phyloP scores from a whole-genome alignment of 176 grass and related monocot genomes.

The bread wheat (Triticum aestivum) region DNA sequence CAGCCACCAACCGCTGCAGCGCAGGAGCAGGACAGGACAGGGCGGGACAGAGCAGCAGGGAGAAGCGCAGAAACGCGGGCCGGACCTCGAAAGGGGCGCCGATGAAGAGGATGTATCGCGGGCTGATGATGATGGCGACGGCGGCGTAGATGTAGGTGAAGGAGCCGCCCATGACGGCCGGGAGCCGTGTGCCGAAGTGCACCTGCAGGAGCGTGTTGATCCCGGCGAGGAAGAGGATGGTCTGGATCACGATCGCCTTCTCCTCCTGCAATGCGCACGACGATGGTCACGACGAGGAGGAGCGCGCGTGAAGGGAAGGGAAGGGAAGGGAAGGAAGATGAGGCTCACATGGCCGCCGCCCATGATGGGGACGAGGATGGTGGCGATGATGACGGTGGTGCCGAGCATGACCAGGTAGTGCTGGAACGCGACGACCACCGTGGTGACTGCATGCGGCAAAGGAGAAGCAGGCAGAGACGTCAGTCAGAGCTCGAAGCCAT shows the following conservation, averaged over 20 bases:
- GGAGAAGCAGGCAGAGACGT: not conserved
- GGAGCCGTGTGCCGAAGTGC: conserved; percentile 71
- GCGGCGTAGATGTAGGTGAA: conserved; percentile 73
- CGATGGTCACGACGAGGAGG: not conserved
- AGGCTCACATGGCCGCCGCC: conserved; percentile 71
- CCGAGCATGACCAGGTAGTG: conserved; percentile 98
- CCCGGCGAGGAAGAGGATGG: conserved; percentile 79
- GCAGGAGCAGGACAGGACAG: not conserved
- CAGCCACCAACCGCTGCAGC: not conserved
- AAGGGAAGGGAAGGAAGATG: not conserved
- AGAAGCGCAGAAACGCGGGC: not conserved
- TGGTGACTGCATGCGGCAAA: conserved; percentile 43
- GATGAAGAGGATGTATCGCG: conserved; percentile 55
- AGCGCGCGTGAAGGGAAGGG: no score
- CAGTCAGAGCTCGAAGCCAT: not conserved
- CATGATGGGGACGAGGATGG: conserved; percentile 88
- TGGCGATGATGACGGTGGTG: conserved; percentile 85
- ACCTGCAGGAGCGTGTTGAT: conserved; percentile 96
- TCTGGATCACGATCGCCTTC: conserved; percentile 94
- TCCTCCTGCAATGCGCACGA: conserved; percentile 49
- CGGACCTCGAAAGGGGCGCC: conserved; percentile 60
- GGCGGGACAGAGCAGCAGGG: not conserved
- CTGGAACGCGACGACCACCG: conserved; percentile 73
- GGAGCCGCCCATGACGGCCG: conserved; percentile 76
- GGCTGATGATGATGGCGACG: conserved; percentile 77